Conservation (phyloP, 306 rosid genomes). For the Bauhinia variegata region DNA sequence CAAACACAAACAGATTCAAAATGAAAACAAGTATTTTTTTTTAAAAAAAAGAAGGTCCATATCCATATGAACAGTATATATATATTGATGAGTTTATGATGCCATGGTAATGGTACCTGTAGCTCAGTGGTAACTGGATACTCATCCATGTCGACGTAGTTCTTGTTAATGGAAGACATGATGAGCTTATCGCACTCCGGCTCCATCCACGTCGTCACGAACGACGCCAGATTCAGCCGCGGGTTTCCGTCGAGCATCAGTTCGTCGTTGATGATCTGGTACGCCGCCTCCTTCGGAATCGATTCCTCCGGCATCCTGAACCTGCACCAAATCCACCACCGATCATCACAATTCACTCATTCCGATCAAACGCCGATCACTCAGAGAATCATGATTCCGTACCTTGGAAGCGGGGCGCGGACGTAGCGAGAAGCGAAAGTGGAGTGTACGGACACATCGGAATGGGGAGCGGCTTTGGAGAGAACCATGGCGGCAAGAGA, state of each 20-base stretch:
- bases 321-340: conserved; percentile 21
- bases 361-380: too few relatives aligned
- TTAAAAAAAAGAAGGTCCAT: too few relatives aligned
- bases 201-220: conserved; percentile 63
- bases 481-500: conserved; percentile 65
- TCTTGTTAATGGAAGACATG: conserved; percentile 76
- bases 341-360: neutral
- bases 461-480: conserved; percentile 62
- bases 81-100: too few relatives aligned
- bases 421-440: conserved; percentile 92
- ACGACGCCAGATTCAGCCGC: conserved; percentile 55
- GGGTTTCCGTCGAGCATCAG: conserved; percentile 55
- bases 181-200: conserved; percentile 85
- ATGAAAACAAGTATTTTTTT: too few relatives aligned
- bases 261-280: conserved; percentile 55
- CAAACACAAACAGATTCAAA: too few relatives aligned
- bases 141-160: conserved; percentile 94
- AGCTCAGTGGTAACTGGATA: conserved; percentile 94
- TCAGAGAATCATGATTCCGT: too few relatives aligned
- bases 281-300: conserved; percentile 58
- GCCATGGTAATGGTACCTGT: too few relatives aligned
- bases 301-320: conserved; percentile 48
- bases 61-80: too few relatives aligned
- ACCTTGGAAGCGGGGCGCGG: conserved; percentile 81
- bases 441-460: conserved; percentile 75